phyloP scores from a whole-genome alignment of 768 basidiomycete genomes.

The Lanmaoa rubissima region DNA sequence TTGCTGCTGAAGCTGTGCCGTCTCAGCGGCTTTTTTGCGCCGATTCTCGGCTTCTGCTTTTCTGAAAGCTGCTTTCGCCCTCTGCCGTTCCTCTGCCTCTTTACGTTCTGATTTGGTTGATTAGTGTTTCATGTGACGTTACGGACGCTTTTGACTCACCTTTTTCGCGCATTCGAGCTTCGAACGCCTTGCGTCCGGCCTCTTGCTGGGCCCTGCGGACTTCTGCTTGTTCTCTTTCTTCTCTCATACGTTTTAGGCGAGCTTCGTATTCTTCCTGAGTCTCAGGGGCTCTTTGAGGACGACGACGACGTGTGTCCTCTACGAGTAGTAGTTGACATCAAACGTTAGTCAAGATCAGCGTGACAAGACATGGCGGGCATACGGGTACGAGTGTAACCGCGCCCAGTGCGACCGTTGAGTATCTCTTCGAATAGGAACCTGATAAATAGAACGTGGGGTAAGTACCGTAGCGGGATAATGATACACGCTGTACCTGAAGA shows the following conservation, averaged over 20 bases:
- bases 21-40: conserved; percentile 47
- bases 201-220: conserved; percentile 47
- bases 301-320: conserved; percentile 23
- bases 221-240: conserved; percentile 55
- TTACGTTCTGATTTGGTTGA: conserved; percentile 38
- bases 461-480: background rate
- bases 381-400: conserved; percentile 30
- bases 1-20: conserved; percentile 45
- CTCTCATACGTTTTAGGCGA: conserved; percentile 46
- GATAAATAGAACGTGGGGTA: conserved; percentile 1
- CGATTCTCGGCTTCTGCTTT: conserved; percentile 52
- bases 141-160: conserved; percentile 34
- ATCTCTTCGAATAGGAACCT: conserved; percentile 52
- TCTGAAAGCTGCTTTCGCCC: conserved; percentile 51
- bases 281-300: conserved; percentile 34
- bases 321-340: conserved; percentile 2
- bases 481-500: conserved; percentile 43
- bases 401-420: conserved; percentile 36
- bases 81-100: conserved; percentile 58
- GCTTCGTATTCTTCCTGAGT: conserved; percentile 51
- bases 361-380: conserved; percentile 15
- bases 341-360: conserved; percentile 7
- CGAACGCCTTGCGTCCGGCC: conserved; percentile 44
- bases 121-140: conserved; percentile 13
- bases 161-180: conserved; percentile 47